A percentile compares a stretch with the other conserved stretches of the same genome.
Conservation (phyloP, 805 yeast species). For the Cyberlindnera veronae region DNA sequence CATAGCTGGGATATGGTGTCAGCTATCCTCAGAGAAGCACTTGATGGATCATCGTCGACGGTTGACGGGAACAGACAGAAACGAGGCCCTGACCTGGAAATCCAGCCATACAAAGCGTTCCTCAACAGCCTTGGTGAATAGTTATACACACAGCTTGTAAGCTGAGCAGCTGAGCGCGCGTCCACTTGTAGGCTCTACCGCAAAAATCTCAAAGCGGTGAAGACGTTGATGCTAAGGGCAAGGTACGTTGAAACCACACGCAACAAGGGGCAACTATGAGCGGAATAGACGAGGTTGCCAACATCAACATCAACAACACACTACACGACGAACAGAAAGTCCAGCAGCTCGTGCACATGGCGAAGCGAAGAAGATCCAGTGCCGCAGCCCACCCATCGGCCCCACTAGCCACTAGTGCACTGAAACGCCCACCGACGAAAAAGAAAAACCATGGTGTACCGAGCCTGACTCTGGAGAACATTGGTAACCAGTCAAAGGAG, state of each 20-base stretch:
- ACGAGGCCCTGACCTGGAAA: no score
- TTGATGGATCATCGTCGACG: no score
- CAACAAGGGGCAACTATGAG: background rate
- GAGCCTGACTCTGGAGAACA: conserved; percentile 33
- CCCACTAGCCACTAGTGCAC: conserved; percentile 7
- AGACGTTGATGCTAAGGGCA: no score
- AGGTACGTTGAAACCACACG: no score
- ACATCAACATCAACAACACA: conserved; percentile 5
- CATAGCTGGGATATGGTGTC: background rate
- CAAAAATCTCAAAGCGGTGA: no score
- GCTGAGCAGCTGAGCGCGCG: no score
- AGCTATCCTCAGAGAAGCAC: background rate
- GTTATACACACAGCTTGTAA: no score
- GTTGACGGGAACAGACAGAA: no score
- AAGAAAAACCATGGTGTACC: conserved; percentile 28
- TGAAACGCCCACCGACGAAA: conserved; percentile 28
- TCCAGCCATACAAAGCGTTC: background rate
- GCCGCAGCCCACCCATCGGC: conserved; percentile 13
- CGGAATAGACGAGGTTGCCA: conserved; percentile 8
- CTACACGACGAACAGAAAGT: conserved; percentile 4
- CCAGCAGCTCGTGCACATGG: background rate
- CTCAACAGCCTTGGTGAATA: background rate
- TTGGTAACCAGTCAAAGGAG: conserved; percentile 5
- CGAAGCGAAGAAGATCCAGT: conserved; percentile 28
- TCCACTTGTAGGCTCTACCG: no score